Conservation (phyloP, 179 eudicot genomes). For the Drosera spatulata region DNA sequence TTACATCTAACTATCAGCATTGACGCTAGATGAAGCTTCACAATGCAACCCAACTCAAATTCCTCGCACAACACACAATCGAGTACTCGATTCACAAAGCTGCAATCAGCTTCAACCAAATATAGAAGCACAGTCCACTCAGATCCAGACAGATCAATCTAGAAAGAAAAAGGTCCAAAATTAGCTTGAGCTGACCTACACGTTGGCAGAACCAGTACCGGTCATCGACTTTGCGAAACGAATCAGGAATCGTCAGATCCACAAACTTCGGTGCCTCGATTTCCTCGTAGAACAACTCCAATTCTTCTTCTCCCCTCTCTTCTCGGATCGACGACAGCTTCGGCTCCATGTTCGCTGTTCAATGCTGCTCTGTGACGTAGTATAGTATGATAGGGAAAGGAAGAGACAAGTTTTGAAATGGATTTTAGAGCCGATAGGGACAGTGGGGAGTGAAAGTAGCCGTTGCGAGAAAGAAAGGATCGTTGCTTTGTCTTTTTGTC, state of each 20-base stretch:
- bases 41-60: no score
- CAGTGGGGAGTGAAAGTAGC: no score
- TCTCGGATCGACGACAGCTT: not conserved
- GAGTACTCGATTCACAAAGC: no score
- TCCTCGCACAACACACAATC: no score
- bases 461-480: no score
- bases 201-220: conserved; percentile 92
- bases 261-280: conserved; percentile 98
- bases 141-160: not conserved
- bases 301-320: conserved; percentile 24
- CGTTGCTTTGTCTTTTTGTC: no score
- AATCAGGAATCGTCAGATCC: conserved; percentile 63
- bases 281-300: conserved; percentile 55
- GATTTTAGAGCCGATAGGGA: no score
- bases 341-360: not conserved
- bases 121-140: not conserved
- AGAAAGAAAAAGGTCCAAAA: conserved; percentile 13
- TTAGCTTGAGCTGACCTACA: conserved; percentile 35
- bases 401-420: no score
- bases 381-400: conserved; percentile 5
- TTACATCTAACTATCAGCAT: no score
- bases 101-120: no score
- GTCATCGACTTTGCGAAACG: conserved; percentile 58
- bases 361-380: not conserved
- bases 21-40: no score